Evolutionary conservation across 1,284 basidiomycete genomes (phyloP).

Genomic region (Irpex sp.): DNA sequence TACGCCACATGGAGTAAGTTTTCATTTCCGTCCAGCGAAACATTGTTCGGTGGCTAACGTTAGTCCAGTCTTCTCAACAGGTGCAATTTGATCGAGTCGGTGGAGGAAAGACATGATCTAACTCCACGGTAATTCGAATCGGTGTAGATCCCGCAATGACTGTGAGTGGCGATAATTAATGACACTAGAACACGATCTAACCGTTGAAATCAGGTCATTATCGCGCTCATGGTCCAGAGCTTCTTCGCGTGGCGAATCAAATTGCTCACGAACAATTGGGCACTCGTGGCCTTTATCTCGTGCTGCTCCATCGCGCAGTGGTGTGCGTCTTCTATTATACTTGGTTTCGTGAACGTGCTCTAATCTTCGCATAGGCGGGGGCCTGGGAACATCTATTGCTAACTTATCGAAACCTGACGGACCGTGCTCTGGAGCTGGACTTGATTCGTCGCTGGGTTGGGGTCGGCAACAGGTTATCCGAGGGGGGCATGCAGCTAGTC

Average conservation of each 20-base stretch:
- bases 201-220: slow-evolving; percentile 26
- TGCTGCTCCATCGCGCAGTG: slow-evolving; percentile 28
- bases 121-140: not conserved
- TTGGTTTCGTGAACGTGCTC: not conserved
- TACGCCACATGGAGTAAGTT: slow-evolving; percentile 30
- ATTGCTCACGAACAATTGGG: slow-evolving; percentile 31
- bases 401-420: too few species aligned
- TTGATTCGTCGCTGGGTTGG: too few species aligned
- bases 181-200: not conserved
- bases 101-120: not conserved
- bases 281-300: slow-evolving; percentile 23
- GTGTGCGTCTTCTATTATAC: slow-evolving; percentile 19
- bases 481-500: too few species aligned
- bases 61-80: slow-evolving; percentile 29
- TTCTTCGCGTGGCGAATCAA: slow-evolving; percentile 43
- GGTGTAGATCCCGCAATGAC: slow-evolving; percentile 31
- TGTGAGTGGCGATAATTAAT: slow-evolving; percentile 12
- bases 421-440: too few species aligned
- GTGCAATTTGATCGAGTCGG: slow-evolving; percentile 11
- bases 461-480: too few species aligned
- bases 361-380: slow-evolving; percentile 23
- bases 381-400: slow-evolving; percentile 32
- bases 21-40: not conserved
- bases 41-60: not conserved
- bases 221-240: slow-evolving; percentile 36